A percentile compares a stretch with the other conserved stretches of the same genome.
Conservation (phyloP, 2,329 filamentous ascomycete species). For the Trichoderma oligosporum region DNA sequence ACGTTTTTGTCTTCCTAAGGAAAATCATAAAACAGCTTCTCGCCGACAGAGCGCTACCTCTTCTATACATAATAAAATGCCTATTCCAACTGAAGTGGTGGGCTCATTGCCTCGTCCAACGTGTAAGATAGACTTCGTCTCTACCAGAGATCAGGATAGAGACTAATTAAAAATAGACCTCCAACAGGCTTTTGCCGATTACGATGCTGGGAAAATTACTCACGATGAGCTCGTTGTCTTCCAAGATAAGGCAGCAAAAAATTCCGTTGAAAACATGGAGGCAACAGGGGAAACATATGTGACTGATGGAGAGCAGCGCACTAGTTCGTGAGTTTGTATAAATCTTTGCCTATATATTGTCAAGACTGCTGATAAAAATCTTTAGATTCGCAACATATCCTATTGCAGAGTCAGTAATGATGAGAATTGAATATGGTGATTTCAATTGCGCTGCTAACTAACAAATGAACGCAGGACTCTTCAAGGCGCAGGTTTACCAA, state of each 20-base stretch:
- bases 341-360: neutral
- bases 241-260: conserved; percentile 18
- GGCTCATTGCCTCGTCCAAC: conserved; percentile 15
- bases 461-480: conserved; percentile 7
- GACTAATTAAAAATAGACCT: conserved; percentile 5
- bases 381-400: conserved; percentile 21
- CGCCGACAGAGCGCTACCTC: no score
- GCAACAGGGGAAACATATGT: conserved; percentile 13
- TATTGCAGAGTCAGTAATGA: conserved; percentile 10
- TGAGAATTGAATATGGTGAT: neutral
- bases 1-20: neutral
- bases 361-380: neutral
- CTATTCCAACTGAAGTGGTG: conserved; percentile 15
- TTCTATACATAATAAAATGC: conserved; percentile 1
- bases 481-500: conserved; percentile 11
- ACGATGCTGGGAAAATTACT: conserved; percentile 16
- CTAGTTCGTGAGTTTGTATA: conserved; percentile 10
- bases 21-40: no score
- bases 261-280: conserved; percentile 18
- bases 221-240: conserved; percentile 4
- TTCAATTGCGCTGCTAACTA: neutral
- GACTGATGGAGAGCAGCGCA: conserved; percentile 20
- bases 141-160: no score
- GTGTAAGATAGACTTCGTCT: neutral
- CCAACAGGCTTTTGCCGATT: conserved; percentile 18